phyloP scores from a whole-genome alignment of 2,329 filamentous ascomycete species.

The Chrysosporium queenslandicum region DNA sequence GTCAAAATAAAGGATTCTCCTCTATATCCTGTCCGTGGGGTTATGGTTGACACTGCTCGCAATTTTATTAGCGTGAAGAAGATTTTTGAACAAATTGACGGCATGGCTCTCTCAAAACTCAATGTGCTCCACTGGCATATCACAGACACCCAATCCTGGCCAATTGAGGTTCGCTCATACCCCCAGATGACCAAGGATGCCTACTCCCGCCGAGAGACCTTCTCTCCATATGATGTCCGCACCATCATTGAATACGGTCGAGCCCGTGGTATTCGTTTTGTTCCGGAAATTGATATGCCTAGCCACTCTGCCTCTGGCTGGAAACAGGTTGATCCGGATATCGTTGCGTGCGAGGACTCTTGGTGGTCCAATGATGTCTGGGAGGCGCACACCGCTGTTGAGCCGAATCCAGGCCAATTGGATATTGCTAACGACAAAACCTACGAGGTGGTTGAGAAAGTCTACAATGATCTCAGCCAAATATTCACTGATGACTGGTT shows the following conservation, averaged over 20 bases:
- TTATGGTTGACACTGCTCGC: slow-evolving; percentile 47
- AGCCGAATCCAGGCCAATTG: slow-evolving; percentile 49
- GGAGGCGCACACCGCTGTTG: slow-evolving; percentile 45
- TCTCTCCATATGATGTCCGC: slow-evolving; percentile 36
- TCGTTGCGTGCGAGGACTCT: slow-evolving; percentile 47
- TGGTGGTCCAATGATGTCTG: slow-evolving; percentile 54
- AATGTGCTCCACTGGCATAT: slow-evolving; percentile 51
- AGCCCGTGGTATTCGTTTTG: slow-evolving; percentile 48
- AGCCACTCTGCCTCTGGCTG: slow-evolving; percentile 48
- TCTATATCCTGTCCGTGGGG: slow-evolving; percentile 45
- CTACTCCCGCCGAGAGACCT: slow-evolving; percentile 43
- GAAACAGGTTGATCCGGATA: slow-evolving; percentile 47
- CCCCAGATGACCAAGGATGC: slow-evolving; percentile 47
- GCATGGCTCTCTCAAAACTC: slow-evolving; percentile 47
- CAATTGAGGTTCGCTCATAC: slow-evolving; percentile 41
- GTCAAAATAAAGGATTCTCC: slow-evolving; percentile 44
- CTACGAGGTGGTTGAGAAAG: slow-evolving; percentile 45
- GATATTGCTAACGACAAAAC: slow-evolving; percentile 48
- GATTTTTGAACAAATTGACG: slow-evolving; percentile 47
- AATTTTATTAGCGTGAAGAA: slow-evolving; percentile 46
- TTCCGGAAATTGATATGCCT: slow-evolving; percentile 55
- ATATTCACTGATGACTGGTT: slow-evolving; percentile 47
- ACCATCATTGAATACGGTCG: slow-evolving; percentile 43
- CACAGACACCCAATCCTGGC: slow-evolving; percentile 48
- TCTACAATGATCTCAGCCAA: slow-evolving; percentile 45